Evolutionary conservation across 768 basidiomycete species (phyloP).

Genomic region (Lepiota brunneoincarnata): DNA sequence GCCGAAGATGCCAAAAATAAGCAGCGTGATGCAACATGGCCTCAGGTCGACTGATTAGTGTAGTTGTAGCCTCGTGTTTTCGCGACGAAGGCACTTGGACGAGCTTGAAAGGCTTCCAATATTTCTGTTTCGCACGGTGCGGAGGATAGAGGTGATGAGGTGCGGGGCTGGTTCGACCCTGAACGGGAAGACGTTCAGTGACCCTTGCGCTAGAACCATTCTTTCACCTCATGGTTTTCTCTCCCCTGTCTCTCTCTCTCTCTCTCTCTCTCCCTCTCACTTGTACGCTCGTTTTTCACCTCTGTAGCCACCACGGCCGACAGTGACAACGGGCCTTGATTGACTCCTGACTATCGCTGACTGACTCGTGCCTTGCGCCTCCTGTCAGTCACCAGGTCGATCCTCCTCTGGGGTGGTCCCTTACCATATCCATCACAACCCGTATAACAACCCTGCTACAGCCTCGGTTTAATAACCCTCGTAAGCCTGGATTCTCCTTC

Average conservation of each 20-base stretch:
- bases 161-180: slow-evolving; percentile 7
- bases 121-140: background rate
- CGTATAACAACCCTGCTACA: background rate
- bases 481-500: background rate
- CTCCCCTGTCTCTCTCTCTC: background rate
- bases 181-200: slow-evolving; percentile 9
- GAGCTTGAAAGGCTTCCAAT: background rate
- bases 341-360: background rate
- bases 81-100: background rate
- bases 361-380: background rate
- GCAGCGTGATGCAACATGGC: background rate
- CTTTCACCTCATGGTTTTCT: background rate
- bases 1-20: slow-evolving; percentile 2
- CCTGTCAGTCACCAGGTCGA: background rate
- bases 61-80: slow-evolving; percentile 11
- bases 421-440: background rate
- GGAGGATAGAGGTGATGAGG: background rate
- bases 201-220: slow-evolving; percentile 12
- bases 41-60: slow-evolving; percentile 6
- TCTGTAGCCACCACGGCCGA: background rate
- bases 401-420: background rate
- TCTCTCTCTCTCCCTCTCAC: background rate
- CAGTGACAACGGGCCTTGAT: background rate
- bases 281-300: background rate
- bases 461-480: background rate